phyloP scores from a whole-genome alignment of 1,284 basidiomycete genomes.

The Marasmius oreades region DNA sequence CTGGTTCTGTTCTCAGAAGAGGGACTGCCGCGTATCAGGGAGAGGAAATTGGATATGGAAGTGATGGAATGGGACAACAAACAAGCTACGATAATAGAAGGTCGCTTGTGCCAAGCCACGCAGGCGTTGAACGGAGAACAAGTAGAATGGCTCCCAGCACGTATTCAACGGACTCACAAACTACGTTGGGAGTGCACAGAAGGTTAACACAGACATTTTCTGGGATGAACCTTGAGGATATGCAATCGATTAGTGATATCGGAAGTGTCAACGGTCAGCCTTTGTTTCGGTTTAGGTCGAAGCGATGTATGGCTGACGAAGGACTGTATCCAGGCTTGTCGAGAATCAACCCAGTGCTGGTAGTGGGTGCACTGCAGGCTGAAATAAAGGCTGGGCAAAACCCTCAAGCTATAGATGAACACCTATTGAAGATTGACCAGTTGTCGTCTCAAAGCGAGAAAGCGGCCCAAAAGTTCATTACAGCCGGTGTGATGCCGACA shows the following conservation, averaged over 20 bases:
- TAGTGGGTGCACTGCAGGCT: constrained; percentile 14
- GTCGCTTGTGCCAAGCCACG: background rate
- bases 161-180: background rate
- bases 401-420: constrained; percentile 8
- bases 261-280: background rate
- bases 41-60: background rate
- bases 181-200: background rate
- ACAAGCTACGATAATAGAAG: background rate
- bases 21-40: background rate
- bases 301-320: no score
- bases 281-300: no score
- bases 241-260: background rate
- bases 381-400: constrained; percentile 11
- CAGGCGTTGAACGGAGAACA: background rate
- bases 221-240: background rate
- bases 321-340: background rate
- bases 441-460: constrained; percentile 10
- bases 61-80: background rate
- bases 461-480: constrained; percentile 11
- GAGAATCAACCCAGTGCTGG: constrained; percentile 9
- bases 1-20: background rate
- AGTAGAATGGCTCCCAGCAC: background rate
- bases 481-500: constrained; percentile 10
- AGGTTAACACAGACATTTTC: background rate
- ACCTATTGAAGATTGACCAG: constrained; percentile 10